phyloP scores from a whole-genome alignment of 2,329 filamentous ascomycete genomes.

The Exophiala spinifera region DNA sequence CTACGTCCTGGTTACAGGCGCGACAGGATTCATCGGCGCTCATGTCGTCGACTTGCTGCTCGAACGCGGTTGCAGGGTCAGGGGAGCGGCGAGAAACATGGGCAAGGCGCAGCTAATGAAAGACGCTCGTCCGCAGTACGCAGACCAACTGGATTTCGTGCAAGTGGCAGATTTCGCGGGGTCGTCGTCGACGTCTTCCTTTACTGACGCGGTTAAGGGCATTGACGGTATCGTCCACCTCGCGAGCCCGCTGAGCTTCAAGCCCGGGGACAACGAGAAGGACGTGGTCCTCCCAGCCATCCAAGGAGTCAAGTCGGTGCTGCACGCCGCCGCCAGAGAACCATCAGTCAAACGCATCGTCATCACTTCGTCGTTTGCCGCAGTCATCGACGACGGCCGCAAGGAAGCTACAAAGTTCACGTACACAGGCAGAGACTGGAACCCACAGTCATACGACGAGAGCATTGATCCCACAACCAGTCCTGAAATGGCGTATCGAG shows the following conservation, averaged over 20 bases:
- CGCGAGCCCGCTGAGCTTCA: constrained; percentile 69
- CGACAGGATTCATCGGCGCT: constrained; percentile 33
- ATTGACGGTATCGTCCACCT: constrained; percentile 74
- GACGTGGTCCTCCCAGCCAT: constrained; percentile 57
- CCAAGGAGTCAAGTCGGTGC: constrained; percentile 60
- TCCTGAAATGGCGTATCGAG: constrained; percentile 40
- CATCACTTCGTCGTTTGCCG: constrained; percentile 65
- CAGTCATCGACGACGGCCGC: constrained; percentile 55
- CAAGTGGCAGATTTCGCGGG: constrained; percentile 71
- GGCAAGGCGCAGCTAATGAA: constrained; percentile 18
- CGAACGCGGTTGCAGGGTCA: constrained; percentile 17
- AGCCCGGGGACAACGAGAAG: constrained; percentile 66
- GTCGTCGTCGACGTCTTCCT: constrained; percentile 62
- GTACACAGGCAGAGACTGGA: constrained; percentile 41
- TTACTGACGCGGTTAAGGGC: constrained; percentile 60
- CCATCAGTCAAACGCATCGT: constrained; percentile 71
- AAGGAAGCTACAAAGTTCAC: constrained; percentile 29
- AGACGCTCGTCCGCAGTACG: constrained; percentile 10
- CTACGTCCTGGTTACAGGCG: constrained; percentile 29
- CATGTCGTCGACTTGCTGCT: constrained; percentile 28
- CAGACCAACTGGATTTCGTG: constrained; percentile 55
- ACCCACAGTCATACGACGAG: constrained; percentile 44
- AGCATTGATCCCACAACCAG: constrained; percentile 32
- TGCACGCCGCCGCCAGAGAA: constrained; percentile 58
- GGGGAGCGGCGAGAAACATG: constrained; percentile 18